Evolutionary conservation across 805 yeast genomes (phyloP), one percentile per base, ranked within the genome.

Genomic region (Barnettozyma pratensis): DNA sequence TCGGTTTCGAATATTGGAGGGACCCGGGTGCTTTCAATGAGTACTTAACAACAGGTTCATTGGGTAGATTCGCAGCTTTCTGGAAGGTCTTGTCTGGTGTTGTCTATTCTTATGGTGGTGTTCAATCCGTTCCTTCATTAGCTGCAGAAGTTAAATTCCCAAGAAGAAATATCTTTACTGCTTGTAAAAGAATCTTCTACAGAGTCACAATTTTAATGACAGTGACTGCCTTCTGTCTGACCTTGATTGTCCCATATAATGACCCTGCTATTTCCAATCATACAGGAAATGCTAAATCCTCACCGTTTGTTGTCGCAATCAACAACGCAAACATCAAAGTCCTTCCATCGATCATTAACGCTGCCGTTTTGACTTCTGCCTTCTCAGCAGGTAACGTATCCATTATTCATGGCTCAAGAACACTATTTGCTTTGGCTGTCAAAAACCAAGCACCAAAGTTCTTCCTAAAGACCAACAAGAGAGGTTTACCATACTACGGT

Each of bases 91-190:
- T 74, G 29, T 60, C 71, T 2, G 66, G 72, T 4, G 74, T 74
- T 14, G 76, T 69, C 42, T 68, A 64, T 49, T 55, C 67, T 26
- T 66, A 54, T 47, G 69, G 68, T 35, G 73, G 72, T 42, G 63
- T 66, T 34, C 67, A 81, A 66, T 68, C 80, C 54, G 73, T 81
- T 52, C 78, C 75, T 4, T 61, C 74, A 32, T 68, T 79, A 28
- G 63, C 65, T 5, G 71, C 70, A 19, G 73, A 69, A 54, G 59
- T 65, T 2, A 53, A 60, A 53, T 47, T 64, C 46, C 74, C 73
- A 36, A 57, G 73, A 55, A 57, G 65, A 43, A 48, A 62, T 10
- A 64, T 67, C 38, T 61, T 55, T 51, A 54, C 56, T 9, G 69
- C 73, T 7, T 63, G 63, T 32, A 67, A 63, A 44, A 55, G 66